Percentiles rank a stretch among this genome's conserved stretches.
Evolutionary conservation across 2,329 filamentous ascomycete genomes (phyloP).

Genomic region (Cadophora gregata): DNA sequence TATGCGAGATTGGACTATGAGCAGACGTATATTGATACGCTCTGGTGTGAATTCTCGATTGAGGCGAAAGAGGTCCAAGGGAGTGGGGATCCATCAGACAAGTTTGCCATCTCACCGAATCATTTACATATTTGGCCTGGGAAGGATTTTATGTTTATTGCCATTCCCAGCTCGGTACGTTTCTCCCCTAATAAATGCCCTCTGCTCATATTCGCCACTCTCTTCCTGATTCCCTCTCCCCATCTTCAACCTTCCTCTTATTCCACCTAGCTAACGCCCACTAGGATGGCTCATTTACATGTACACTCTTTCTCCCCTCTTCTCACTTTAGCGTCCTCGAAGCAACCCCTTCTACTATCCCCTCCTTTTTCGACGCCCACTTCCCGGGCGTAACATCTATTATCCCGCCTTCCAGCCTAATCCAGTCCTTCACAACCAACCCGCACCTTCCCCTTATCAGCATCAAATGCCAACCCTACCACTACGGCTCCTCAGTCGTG

Average conservation of each 20-base stretch:
- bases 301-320: slow-evolving; percentile 87
- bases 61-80: slow-evolving; percentile 52
- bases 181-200: background rate
- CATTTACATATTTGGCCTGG: slow-evolving; percentile 98
- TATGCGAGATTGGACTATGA: slow-evolving; percentile 87
- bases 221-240: too few species aligned
- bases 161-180: slow-evolving; percentile 71
- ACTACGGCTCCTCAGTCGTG: slow-evolving; percentile 77
- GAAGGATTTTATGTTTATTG: slow-evolving; percentile 96
- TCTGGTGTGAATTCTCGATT: slow-evolving; percentile 97
- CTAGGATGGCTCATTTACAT: slow-evolving; percentile 91
- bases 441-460: slow-evolving; percentile 92
- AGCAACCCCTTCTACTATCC: slow-evolving; percentile 61
- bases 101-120: slow-evolving; percentile 84
- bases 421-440: slow-evolving; percentile 77
- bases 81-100: slow-evolving; percentile 46
- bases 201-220: too few species aligned
- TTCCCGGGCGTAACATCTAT: slow-evolving; percentile 85
- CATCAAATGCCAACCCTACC: slow-evolving; percentile 91
- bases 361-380: slow-evolving; percentile 77
- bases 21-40: slow-evolving; percentile 93
- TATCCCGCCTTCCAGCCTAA: slow-evolving; percentile 71
- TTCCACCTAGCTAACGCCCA: slow-evolving; percentile 23
- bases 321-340: slow-evolving; percentile 73
- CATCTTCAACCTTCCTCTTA: background rate